Evolutionary conservation across 129 eudicot species (phyloP), one percentile per base, ranked within the genome.

Genomic region (Centella asiatica): DNA sequence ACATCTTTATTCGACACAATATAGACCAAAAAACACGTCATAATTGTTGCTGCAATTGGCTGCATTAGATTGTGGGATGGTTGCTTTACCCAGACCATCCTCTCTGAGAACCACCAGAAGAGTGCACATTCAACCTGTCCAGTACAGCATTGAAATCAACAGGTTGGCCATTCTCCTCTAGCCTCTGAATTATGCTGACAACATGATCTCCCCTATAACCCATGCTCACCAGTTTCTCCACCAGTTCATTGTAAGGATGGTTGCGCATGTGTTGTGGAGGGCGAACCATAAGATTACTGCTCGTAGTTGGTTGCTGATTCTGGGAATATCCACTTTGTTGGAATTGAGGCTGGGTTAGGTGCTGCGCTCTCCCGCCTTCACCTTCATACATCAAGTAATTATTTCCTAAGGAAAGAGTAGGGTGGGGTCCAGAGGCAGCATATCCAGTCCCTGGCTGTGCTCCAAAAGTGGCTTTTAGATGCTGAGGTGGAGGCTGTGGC

Each of bases 191-290:
- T 54, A 84, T 80, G 46, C 79, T 57, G 52, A 68, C 72, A 17
- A 79, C 88, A 54, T 90, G 95, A 50, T 90, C 97, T 3, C 94
- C 83, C 46, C 95, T 70, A 58, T 77, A 86, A 46, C 98, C 98
- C 98, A 87, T 90, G 81, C 77, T 80, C 44, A 74, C 88, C 74
- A 90, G 31, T 68, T 90, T 84, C 77, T 87, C 95, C 7, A 90
- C 54, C 72, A 90, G 71, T 54, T 90, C 95, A 45, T 76, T 81
- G 65, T 81, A 84, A 0, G 94, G 95, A 74, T 81, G 85, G 70
- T 64, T 76, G 17, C 82, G 85, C 64, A 78, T 63, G 17, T 72
- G 67, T 64, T 77, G 93, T 25, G 68, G 82, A 0, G 81, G 74
- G 3, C 76, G 85, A 20, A 56, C 64, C 78, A 72, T 71, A 48